A percentile compares a stretch with the other conserved stretches of the same genome.
phyloP scores from a whole-genome alignment of 768 basidiomycete genomes.

The Tricholoma sp. region DNA sequence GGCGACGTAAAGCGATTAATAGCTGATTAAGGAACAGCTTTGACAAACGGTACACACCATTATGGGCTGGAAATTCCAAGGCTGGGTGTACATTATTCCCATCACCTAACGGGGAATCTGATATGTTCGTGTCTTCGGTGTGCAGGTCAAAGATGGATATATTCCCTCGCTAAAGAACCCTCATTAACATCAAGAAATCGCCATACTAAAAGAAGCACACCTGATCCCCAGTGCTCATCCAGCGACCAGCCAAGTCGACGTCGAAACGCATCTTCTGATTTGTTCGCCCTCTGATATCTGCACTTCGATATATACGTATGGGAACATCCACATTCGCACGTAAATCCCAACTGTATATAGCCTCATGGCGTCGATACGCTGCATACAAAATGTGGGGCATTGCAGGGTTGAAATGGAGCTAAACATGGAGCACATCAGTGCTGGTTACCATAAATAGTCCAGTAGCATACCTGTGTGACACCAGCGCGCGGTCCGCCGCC shows the following conservation, averaged over 20 bases:
- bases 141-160: conserved; percentile 56
- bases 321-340: conserved; percentile 27
- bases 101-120: neutral
- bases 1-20: neutral
- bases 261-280: conserved; percentile 84
- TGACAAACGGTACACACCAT: conserved; percentile 36
- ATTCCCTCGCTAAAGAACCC: conserved; percentile 44
- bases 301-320: conserved; percentile 29
- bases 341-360: conserved; percentile 6
- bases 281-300: conserved; percentile 27
- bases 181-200: neutral
- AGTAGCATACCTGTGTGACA: conserved; percentile 47
- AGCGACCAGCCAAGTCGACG: conserved; percentile 61
- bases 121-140: conserved; percentile 3
- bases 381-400: conserved; percentile 3
- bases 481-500: conserved; percentile 48
- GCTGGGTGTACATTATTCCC: conserved; percentile 19
- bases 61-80: conserved; percentile 47
- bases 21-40: neutral
- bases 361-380: conserved; percentile 2
- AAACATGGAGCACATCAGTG: neutral
- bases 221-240: conserved; percentile 64
- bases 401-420: conserved; percentile 4
- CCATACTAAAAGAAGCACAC: conserved; percentile 32
- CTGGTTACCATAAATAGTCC: neutral